Evolutionary conservation across 1,284 basidiomycete genomes (phyloP).

Genomic region (Ganoderma lingzhi): DNA sequence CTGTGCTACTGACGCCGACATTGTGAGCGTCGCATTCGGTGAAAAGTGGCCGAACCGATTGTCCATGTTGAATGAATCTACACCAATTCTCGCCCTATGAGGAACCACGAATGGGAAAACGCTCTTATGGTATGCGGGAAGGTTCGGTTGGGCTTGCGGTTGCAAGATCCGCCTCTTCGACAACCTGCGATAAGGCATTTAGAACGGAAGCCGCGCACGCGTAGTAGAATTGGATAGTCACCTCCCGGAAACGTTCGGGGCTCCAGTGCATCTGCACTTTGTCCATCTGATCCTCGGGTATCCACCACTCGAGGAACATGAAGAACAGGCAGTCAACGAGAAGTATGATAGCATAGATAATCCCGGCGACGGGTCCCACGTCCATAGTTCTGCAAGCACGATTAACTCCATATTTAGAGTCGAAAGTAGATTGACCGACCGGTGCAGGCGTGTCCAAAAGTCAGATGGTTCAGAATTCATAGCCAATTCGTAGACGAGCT

Average conservation of each 20-base stretch:
- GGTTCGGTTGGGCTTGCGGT: neutral
- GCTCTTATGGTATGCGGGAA: neutral
- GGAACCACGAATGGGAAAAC: neutral
- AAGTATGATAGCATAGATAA: constrained; percentile 82
- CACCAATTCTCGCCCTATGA: neutral
- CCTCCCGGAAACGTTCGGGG: constrained; percentile 44
- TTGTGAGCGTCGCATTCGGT: neutral
- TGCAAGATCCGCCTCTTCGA: neutral
- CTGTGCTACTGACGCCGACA: neutral
- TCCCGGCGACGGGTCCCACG: constrained; percentile 77
- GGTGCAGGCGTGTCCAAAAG: constrained; percentile 74
- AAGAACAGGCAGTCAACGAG: constrained; percentile 86
- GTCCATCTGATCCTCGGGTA: constrained; percentile 75
- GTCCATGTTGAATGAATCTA: neutral
- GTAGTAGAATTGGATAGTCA: constrained; percentile 21
- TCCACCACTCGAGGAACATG: constrained; percentile 77
- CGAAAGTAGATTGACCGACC: constrained; percentile 51
- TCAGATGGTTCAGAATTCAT: constrained; percentile 66
- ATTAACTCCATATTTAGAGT: constrained; percentile 4
- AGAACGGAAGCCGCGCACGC: neutral
- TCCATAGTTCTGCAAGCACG: constrained; percentile 63
- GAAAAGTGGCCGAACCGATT: too few relatives aligned
- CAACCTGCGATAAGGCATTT: constrained; percentile 16
- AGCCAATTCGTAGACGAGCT: constrained; percentile 82
- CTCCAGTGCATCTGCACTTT: constrained; percentile 63